phyloP scores from a whole-genome alignment of 1,284 basidiomycete species.

The Naganishia albida region DNA sequence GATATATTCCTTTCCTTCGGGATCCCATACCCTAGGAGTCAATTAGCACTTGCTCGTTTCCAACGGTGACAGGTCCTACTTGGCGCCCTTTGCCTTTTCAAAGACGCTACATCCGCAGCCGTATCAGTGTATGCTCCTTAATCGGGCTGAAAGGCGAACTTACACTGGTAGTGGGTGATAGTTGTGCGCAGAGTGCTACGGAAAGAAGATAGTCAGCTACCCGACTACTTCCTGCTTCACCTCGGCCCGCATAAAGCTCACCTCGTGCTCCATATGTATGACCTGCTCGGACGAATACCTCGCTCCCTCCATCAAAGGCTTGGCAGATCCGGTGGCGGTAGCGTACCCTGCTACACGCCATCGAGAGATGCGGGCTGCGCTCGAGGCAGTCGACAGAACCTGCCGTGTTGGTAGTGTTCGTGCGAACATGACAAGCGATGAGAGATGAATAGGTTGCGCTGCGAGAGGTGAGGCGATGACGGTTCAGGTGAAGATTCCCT shows the following conservation, averaged over 20 bases:
- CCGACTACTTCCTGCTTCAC: constrained; percentile 38
- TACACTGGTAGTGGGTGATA: constrained; percentile 90
- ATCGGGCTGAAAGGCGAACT: constrained; percentile 25
- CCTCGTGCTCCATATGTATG: constrained; percentile 79
- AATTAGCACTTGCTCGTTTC: background rate
- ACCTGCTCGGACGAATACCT: constrained; percentile 61
- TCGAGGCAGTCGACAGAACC: constrained; percentile 3
- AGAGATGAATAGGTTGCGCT: background rate
- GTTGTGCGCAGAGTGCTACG: constrained; percentile 58
- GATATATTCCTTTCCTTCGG: constrained; percentile 88
- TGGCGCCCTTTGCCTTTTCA: constrained; percentile 82
- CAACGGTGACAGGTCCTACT: constrained; percentile 59
- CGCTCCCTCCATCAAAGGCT: constrained; percentile 32
- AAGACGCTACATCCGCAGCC: constrained; percentile 63
- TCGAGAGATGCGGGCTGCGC: constrained; percentile 1
- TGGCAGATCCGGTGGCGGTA: constrained; percentile 15
- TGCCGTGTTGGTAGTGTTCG: constrained; percentile 7
- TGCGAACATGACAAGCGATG: constrained; percentile 13
- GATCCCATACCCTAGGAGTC: constrained; percentile 81
- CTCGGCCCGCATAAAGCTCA: constrained; percentile 58
- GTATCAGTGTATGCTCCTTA: background rate
- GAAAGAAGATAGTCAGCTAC: constrained; percentile 35
- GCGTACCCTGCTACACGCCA: constrained; percentile 15
- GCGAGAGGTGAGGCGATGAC: background rate
- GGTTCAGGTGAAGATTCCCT: background rate